Evolutionary conservation across 2,329 filamentous ascomycete genomes (phyloP).

Genomic region (Colletotrichum simmondsii): DNA sequence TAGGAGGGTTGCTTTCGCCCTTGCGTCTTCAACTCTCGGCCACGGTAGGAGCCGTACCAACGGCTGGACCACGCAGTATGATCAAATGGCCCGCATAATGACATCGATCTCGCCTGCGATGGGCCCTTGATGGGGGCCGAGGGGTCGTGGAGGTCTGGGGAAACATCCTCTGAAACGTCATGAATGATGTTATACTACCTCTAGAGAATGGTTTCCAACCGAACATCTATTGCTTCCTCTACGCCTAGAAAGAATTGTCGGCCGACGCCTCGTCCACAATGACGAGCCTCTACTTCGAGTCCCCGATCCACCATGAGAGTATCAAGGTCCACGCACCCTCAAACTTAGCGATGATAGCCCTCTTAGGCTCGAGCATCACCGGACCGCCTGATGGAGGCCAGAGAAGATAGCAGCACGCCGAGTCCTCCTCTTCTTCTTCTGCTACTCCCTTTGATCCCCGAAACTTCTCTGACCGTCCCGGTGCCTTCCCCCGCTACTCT

Average conservation of each 20-base stretch:
- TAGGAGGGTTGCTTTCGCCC: not conserved
- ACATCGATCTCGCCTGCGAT: slow-evolving; percentile 20
- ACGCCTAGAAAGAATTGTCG: not conserved
- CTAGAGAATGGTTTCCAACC: not conserved
- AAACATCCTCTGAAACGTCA: slow-evolving; percentile 21
- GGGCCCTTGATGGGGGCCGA: slow-evolving; percentile 4
- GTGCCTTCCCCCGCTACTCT: not conserved
- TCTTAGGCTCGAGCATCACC: not conserved
- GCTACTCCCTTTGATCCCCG: not conserved
- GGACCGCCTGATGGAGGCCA: not conserved
- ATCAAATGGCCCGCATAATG: slow-evolving; percentile 13
- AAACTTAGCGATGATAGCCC: not conserved
- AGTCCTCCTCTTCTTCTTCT: not conserved
- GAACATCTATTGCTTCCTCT: not conserved
- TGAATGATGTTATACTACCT: slow-evolving; percentile 20
- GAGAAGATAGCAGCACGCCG: not conserved
- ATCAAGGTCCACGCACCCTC: not conserved
- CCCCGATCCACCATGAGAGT: not conserved
- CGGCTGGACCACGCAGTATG: not conserved
- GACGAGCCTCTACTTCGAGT: not conserved
- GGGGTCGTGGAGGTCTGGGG: slow-evolving; percentile 2
- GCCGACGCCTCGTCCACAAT: not conserved
- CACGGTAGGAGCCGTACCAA: slow-evolving; percentile 5
- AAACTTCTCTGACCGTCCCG: not conserved
- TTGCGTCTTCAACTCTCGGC: slow-evolving; percentile 7